Evolutionary conservation across 2,329 filamentous ascomycete genomes (phyloP).

Genomic region (Xylariales sp.): DNA sequence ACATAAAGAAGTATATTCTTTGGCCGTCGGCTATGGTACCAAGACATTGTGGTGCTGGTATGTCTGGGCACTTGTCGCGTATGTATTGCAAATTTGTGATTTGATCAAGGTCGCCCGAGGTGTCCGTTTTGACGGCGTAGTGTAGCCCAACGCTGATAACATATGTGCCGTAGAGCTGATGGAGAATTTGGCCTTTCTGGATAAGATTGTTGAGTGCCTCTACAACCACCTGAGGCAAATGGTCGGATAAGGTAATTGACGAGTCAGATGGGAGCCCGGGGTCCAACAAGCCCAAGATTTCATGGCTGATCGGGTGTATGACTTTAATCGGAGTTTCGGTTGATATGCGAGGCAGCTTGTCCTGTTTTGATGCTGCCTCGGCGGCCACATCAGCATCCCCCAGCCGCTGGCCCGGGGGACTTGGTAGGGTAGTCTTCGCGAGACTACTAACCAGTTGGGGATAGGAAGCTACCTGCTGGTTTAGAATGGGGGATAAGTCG

Average conservation of each 20-base stretch:
- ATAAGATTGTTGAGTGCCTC: conserved; percentile 10
- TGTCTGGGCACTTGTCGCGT: conserved; percentile 11
- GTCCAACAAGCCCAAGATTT: conserved; percentile 13
- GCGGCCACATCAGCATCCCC: conserved; percentile 4
- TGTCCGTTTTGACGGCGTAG: conserved; percentile 15
- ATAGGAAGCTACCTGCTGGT: conserved; percentile 18
- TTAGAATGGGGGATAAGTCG: conserved; percentile 7
- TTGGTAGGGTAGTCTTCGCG: conserved; percentile 17
- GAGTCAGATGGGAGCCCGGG: conserved; percentile 13
- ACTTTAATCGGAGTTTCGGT: conserved; percentile 12
- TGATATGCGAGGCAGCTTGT: conserved; percentile 11
- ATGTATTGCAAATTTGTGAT: conserved; percentile 10
- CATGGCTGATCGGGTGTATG: conserved; percentile 16
- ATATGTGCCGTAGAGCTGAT: conserved; percentile 14
- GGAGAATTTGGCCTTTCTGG: conserved; percentile 15
- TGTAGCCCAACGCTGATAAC: conserved; percentile 15
- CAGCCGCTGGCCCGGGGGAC: conserved; percentile 6
- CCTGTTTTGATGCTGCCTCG: conserved; percentile 4
- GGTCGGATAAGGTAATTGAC: conserved; percentile 7
- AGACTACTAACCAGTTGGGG: conserved; percentile 15
- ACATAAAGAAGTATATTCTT: conserved; percentile 16
- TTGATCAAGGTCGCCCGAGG: conserved; percentile 3
- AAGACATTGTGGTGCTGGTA: conserved; percentile 14
- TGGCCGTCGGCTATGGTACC: conserved; percentile 10
- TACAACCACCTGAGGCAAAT: conserved; percentile 9